A percentile compares a stretch with the other conserved stretches of the same genome.
These are phyloP conservation scores for Podaxis carcinomalis DNA, from an alignment of 768 basidiomycete species.

Conservation along the genomic window DNA sequence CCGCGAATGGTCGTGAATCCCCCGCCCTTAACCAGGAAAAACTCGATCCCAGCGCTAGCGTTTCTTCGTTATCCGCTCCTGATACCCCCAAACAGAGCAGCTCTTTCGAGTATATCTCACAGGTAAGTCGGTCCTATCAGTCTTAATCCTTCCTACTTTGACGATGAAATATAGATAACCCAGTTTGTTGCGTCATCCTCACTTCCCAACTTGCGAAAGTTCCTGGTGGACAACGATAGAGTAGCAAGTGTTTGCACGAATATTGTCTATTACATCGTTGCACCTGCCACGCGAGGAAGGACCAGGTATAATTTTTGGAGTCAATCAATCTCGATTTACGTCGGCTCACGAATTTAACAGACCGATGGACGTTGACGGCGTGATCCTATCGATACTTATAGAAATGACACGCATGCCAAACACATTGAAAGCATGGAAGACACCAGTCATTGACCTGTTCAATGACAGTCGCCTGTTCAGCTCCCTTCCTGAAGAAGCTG, in stretches of 20 bases:
- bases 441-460: conserved; percentile 74
- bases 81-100: conserved; percentile 28
- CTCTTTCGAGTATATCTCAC: conserved; percentile 39
- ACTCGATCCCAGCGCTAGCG: conserved; percentile 38
- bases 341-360: conserved; percentile 25
- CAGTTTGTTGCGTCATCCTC: conserved; percentile 63
- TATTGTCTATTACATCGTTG: conserved; percentile 80
- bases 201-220: conserved; percentile 71
- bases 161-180: conserved; percentile 49
- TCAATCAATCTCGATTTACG: neutral
- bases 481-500: conserved; percentile 49
- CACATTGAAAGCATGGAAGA: conserved; percentile 81
- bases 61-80: conserved; percentile 28
- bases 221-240: conserved; percentile 83
- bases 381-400: conserved; percentile 60
- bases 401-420: conserved; percentile 79
- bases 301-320: conserved; percentile 46
- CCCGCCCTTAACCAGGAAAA: conserved; percentile 67
- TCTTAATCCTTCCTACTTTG: conserved; percentile 2
- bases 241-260: conserved; percentile 75
- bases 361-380: conserved; percentile 74
- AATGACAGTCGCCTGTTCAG: conserved; percentile 88
- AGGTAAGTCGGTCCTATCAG: conserved; percentile 29
- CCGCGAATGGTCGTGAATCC: conserved; percentile 67
- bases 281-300: conserved; percentile 75